Base-by-base conservation (phyloP, 177 flowering plant species). In the Telopea speciosissima region DNA sequence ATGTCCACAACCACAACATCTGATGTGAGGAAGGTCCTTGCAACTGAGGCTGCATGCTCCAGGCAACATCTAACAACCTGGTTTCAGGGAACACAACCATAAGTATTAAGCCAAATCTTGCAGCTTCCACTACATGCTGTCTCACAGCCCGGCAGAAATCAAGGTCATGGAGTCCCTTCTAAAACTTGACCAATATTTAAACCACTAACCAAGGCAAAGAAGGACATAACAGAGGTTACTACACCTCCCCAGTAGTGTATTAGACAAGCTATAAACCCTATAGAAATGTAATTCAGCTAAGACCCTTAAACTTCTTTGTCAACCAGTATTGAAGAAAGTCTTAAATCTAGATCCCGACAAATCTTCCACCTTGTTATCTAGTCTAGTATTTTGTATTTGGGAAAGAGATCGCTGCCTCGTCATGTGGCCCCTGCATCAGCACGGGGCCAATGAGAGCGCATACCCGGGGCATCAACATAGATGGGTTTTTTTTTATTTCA, bases 1-100 rank as follows among this genome's bases (percentile, higher is more conserved):
- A 95, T 92, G 78, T 95, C 99, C 56, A 92, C 97, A 6, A 95
- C 99, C 62, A 92, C 99, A 70, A 95, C 92, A 74, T 95, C 97
- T 0, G 96, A 92, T 84, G 89, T 92, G 78, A 95, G 82, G 82
- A 95, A 95, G 7, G 99, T 95, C 68, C 90, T 92, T 5, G 99
- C 97, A 17, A 95, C 99, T 0, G 99, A 95, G 19, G 99, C 76
- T 5, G 99, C 99, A 75, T 95, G 99, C 83, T 94, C 99, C 78
- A 94, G 71, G 82, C 99, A 94, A 75, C 99, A 90, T 77, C 99
- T 85, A 21, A 94, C 99, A 78, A 95, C 97, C 99, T 94, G 78
- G 68, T 65, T 33, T 22, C 19, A 58, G 52, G 24, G 12, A 13
- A 28, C 22, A 60, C 33, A 16, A 33, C 40, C 19, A 8, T 49